Evolutionary conservation across 1,284 basidiomycete species (phyloP), one percentile per base, ranked within the genome.

Genomic region (Malassezia psittaci): DNA sequence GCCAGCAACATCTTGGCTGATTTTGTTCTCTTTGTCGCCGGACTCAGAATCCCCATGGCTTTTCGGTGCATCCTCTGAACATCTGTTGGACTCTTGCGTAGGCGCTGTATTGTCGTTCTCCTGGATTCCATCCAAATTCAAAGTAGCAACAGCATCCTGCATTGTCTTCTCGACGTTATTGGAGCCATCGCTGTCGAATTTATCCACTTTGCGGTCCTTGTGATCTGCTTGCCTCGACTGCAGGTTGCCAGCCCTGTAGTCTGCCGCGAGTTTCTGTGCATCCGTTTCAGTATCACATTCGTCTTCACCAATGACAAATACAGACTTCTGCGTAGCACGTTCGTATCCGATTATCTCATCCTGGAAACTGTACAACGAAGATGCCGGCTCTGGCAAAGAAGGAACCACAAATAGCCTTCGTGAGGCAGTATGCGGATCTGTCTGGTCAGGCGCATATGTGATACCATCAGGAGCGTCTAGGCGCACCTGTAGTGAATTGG

Each of bases 401-500:
- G 55, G 55, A 37, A 49, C 65, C 35, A 67, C 58, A 44, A 74
- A 74, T 18, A 71, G 56, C 0, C 71, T 60, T 47, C 68, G 68
- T 32, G 51, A 48, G 36, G 60, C 59, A 44, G 69, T 72, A 57
- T 74, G 71, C 39, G 63, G 60, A 9, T 57, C 54, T 5, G 64
- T 48, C 15, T 55, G 48, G 54, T 69, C 69, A 0, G 71, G 71
- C 1, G 67, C 68, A 42, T 69, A 69, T 10, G 69, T 61, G 29
- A 70, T 54, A n/a, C 68, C 69, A 15, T 63, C 68, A 0, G 70
- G 70, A 5, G 59, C 63, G 24, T 74, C 71, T n/a, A 71, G 60
- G 11, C 70, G 61, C 18, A 73, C 57, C 41, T 71, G 63, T 2
- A 60, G 38, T 2, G 16, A n/a, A 12, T 9, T 35, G 15, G 29